Percentiles rank a stretch among this genome's conserved stretches.
Evolutionary conservation across 768 basidiomycete species (phyloP).

Genomic region (Porphyrellus cyaneotinctus): DNA sequence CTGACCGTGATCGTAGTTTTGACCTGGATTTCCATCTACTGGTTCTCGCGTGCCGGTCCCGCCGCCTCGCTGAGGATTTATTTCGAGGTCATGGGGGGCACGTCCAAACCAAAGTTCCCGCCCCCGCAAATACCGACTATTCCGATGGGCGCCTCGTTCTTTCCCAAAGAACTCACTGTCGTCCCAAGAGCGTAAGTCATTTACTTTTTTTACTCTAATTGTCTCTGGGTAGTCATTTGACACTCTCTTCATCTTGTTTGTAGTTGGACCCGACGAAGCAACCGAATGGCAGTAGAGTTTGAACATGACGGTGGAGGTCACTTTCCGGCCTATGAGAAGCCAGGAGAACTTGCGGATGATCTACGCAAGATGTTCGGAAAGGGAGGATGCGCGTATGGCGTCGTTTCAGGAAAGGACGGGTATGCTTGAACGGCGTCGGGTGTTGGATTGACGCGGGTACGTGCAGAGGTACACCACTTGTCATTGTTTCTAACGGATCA

Average conservation of each 20-base stretch:
- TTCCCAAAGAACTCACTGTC: conserved; percentile 44
- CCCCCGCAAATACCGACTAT: background rate
- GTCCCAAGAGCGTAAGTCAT: conserved; percentile 19
- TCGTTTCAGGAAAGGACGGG: conserved; percentile 43
- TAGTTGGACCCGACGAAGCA: conserved; percentile 41
- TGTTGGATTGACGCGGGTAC: too few species aligned
- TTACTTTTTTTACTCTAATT: background rate
- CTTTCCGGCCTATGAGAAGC: conserved; percentile 53
- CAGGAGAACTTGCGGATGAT: conserved; percentile 45
- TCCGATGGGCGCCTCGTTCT: conserved; percentile 37
- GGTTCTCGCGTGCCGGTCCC: conserved; percentile 57
- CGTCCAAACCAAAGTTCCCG: conserved; percentile 9
- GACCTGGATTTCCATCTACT: conserved; percentile 56
- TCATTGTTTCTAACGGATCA: too few species aligned
- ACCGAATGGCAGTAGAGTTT: conserved; percentile 44
- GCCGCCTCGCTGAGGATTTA: conserved; percentile 56
- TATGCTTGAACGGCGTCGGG: conserved; percentile 25
- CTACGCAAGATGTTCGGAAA: conserved; percentile 55
- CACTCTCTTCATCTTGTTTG: too few species aligned
- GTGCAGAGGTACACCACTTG: too few species aligned
- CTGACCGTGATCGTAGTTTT: conserved; percentile 37
- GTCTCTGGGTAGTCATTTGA: background rate
- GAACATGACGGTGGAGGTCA: conserved; percentile 53
- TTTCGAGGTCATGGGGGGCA: conserved; percentile 39
- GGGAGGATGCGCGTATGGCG: conserved; percentile 45